Base-by-base conservation (phyloP, 2,329 filamentous ascomycete species). In the Macroventuria anomochaeta region DNA sequence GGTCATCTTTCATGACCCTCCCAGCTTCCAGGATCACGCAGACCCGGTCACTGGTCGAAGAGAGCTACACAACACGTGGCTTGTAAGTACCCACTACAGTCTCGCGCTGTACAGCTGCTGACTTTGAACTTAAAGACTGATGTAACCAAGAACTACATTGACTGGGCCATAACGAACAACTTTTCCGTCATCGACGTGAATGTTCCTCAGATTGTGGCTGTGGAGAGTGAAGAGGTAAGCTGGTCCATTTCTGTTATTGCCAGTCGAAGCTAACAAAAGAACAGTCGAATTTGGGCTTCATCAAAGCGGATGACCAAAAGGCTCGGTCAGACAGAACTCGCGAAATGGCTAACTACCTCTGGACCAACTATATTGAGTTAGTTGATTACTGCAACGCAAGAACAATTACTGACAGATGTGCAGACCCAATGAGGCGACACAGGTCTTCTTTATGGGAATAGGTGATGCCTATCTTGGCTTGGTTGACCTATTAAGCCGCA, bases 281-380 rank as follows among this genome's bases (percentile, higher is more conserved):
- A 21, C 11, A 67, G 64, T 54, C 50, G 3, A 55, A 59, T 4
- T 66, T 63, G 15, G 63, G 67, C 13, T 75, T 76, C 49, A 54
- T 76, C 61, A 62, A 76, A 70, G 48, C 84, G 85, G 72, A 87
- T 85, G 55, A 66, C 17, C 54, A 68, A 12, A 71, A 73, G 23
- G 57, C 61, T 44, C 72, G 77, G 28, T 70, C 68, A 7, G 72
- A 72, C 20, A 80, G 80, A 47, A 83, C 81, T 0, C 86, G 89
- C 57, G 87, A 93, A 56, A 79, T 97, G 10, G 85, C 93, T 4
- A 86, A 84, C 55, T 97, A 96, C 68, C 79, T 99, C 12, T 99
- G 95, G 95, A 93, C 97, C 65, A 99, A 99, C 70, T 97, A 97
- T 69, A 86, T 99, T 17, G 90, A 96, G 79, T 85, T 74, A 64